Percentiles rank a stretch among this genome's conserved stretches.
Evolutionary conservation across 1,284 basidiomycete species (phyloP).

Genomic region (Pholiota adiposa): DNA sequence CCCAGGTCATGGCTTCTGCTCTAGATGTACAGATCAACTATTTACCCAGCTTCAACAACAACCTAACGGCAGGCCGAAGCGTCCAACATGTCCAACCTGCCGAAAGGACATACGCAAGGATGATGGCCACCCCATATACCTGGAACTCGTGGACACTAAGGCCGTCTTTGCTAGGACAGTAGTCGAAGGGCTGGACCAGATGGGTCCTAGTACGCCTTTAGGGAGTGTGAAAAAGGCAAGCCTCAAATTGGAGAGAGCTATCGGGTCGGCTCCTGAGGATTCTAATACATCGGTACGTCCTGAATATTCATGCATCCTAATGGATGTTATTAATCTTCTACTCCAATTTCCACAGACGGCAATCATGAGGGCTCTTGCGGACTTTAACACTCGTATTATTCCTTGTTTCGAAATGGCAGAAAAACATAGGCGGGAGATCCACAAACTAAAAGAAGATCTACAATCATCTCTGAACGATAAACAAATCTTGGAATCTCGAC

Average conservation of each 20-base stretch:
- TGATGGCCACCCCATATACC: conserved; percentile 30
- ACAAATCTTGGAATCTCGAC: conserved; percentile 18
- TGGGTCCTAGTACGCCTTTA: conserved; percentile 35
- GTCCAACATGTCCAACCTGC: conserved; percentile 28
- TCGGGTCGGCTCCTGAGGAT: conserved; percentile 25
- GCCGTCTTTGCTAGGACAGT: conserved; percentile 25
- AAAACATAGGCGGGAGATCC: conserved; percentile 30
- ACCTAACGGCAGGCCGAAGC: too few species aligned
- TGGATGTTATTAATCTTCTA: background rate
- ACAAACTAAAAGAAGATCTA: conserved; percentile 23
- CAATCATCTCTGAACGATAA: conserved; percentile 16
- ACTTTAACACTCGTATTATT: conserved; percentile 41
- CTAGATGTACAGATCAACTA: conserved; percentile 21
- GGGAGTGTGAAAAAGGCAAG: conserved; percentile 37
- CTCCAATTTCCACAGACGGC: conserved; percentile 19
- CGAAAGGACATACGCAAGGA: conserved; percentile 18
- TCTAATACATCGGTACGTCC: conserved; percentile 27
- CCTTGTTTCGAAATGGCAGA: conserved; percentile 36
- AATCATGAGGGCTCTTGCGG: conserved; percentile 36
- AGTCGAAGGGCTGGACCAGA: conserved; percentile 34
- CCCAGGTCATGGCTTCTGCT: conserved; percentile 34
- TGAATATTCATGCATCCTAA: background rate
- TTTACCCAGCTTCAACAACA: too few species aligned
- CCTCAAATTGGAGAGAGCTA: conserved; percentile 32
- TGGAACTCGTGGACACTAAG: conserved; percentile 36